A percentile compares a stretch with the other conserved stretches of the same genome.
Evolutionary conservation across 192 early-diverging fungal species (phyloP).

Genomic region (Dissophora globulifera): DNA sequence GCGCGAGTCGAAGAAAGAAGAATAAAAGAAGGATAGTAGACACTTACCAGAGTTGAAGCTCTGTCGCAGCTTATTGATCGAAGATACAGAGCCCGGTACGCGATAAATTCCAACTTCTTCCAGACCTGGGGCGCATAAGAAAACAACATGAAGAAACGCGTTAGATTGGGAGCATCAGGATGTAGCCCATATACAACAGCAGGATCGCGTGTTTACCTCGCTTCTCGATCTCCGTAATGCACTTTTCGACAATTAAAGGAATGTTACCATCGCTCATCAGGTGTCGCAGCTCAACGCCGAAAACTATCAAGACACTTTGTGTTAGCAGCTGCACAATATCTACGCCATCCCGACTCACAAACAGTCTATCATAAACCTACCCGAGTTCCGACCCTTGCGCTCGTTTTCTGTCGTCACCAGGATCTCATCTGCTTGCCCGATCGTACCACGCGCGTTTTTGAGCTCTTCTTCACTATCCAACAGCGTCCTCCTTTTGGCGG

Average conservation of each 20-base stretch:
- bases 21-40: neutral
- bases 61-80: constrained; percentile 67
- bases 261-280: constrained; percentile 69
- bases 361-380: neutral
- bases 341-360: too few species aligned
- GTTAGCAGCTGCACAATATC: too few species aligned
- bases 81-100: constrained; percentile 71
- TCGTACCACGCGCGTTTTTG: neutral
- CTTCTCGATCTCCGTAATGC: constrained; percentile 75
- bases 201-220: constrained; percentile 49
- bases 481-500: constrained; percentile 74
- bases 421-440: neutral
- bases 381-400: constrained; percentile 57
- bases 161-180: neutral
- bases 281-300: constrained; percentile 68
- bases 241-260: constrained; percentile 74
- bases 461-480: constrained; percentile 67
- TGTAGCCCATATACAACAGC: neutral
- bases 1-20: too few species aligned
- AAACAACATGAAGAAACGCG: neutral
- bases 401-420: constrained; percentile 35
- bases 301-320: too few species aligned
- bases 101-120: constrained; percentile 83
- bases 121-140: constrained; percentile 47
- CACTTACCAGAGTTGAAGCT: constrained; percentile 71